Conservation (phyloP, 2,329 filamentous ascomycete species). For the Exophiala lecanii-corni region DNA sequence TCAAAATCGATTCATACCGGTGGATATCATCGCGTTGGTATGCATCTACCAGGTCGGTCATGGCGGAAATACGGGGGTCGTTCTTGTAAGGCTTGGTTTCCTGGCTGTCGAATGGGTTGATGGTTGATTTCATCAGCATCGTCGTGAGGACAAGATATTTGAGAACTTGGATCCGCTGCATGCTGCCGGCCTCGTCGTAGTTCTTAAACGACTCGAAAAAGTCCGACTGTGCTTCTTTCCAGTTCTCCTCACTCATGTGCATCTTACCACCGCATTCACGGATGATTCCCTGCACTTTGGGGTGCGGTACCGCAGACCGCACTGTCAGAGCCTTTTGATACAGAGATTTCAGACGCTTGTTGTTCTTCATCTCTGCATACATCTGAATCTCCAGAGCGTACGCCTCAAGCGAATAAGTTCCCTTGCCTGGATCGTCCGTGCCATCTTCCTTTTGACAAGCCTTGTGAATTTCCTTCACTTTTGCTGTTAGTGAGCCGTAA, state of each 20-base stretch:
- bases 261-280: constrained; percentile 98
- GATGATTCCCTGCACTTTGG: constrained; percentile 98
- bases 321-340: constrained; percentile 90
- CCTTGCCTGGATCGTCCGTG: constrained; percentile 86
- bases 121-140: constrained; percentile 97
- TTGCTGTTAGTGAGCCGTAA: constrained; percentile 72
- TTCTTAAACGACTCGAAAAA: constrained; percentile 99
- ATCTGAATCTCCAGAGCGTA: constrained; percentile 98
- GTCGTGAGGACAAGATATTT: constrained; percentile 95
- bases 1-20: constrained; percentile 80
- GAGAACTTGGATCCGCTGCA: constrained; percentile 93
- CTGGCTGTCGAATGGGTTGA: constrained; percentile 98
- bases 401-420: constrained; percentile 91
- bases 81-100: constrained; percentile 98
- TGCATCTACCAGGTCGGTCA: constrained; percentile 94
- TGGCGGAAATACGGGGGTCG: constrained; percentile 88
- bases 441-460: constrained; percentile 86
- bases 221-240: constrained; percentile 93
- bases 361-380: constrained; percentile 94
- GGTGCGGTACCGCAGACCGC: constrained; percentile 93
- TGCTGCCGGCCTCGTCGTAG: constrained; percentile 94
- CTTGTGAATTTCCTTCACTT: constrained; percentile 81
- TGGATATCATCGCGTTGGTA: constrained; percentile 95
- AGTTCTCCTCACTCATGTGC: constrained; percentile 99
- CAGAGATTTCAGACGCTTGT: constrained; percentile 89